Conservation (phyloP, 495 filamentous ascomycete species). For the Haplographium delicatum region DNA sequence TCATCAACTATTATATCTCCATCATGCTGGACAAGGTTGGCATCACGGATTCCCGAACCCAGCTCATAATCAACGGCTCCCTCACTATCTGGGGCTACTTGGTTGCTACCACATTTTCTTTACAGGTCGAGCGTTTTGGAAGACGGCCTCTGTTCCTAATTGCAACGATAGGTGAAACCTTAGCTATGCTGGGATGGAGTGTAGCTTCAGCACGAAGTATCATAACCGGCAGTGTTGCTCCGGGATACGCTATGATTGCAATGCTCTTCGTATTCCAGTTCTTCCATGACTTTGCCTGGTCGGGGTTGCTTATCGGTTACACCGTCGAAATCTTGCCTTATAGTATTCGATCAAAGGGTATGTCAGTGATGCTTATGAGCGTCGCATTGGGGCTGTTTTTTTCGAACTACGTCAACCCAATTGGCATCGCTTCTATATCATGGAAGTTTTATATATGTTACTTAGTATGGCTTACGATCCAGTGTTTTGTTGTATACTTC, state of each 20-base stretch:
- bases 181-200: too few relatives aligned
- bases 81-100: too few relatives aligned
- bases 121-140: too few relatives aligned
- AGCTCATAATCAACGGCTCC: too few relatives aligned
- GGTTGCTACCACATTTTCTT: too few relatives aligned
- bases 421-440: slow-evolving; percentile 48
- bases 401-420: slow-evolving; percentile 56
- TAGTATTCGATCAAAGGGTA: slow-evolving; percentile 57
- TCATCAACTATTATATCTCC: too few relatives aligned
- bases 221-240: slow-evolving; percentile 32
- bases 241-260: slow-evolving; percentile 39
- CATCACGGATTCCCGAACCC: too few relatives aligned
- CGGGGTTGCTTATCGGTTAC: slow-evolving; percentile 60
- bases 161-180: too few relatives aligned
- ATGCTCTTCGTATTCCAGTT: too few relatives aligned
- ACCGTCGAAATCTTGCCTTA: slow-evolving; percentile 69
- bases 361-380: slow-evolving; percentile 47
- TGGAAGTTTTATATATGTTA: slow-evolving; percentile 28
- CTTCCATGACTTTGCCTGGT: slow-evolving; percentile 60
- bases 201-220: too few relatives aligned
- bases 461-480: slow-evolving; percentile 29
- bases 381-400: slow-evolving; percentile 47
- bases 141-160: too few relatives aligned
- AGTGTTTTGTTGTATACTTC: slow-evolving; percentile 30
- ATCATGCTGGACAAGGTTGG: too few relatives aligned